Evolutionary conservation across 768 basidiomycete genomes (phyloP).

Genomic region (Boletus rex-veris): DNA sequence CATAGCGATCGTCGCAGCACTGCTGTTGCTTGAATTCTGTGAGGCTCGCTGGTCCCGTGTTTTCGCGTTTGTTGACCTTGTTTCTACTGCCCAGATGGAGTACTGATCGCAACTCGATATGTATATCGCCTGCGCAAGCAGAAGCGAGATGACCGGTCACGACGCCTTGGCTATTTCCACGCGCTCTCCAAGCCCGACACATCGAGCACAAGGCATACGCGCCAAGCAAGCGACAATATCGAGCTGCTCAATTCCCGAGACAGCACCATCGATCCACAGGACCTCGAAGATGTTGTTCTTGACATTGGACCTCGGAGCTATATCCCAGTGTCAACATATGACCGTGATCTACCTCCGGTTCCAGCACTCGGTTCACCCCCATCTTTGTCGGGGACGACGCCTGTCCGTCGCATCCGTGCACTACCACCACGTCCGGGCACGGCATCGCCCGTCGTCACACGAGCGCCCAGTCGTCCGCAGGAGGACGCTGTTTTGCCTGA

Average conservation of each 20-base stretch:
- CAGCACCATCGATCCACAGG: constrained; percentile 7
- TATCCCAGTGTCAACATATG: constrained; percentile 13
- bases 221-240: constrained; percentile 27
- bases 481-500: not conserved
- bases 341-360: constrained; percentile 12
- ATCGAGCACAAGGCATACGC: constrained; percentile 12
- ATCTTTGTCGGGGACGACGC: constrained; percentile 10
- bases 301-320: constrained; percentile 22
- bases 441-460: not conserved
- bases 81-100: constrained; percentile 41
- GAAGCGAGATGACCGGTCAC: constrained; percentile 41
- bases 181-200: constrained; percentile 20
- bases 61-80: not conserved
- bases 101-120: constrained; percentile 51
- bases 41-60: constrained; percentile 24
- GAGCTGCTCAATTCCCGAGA: constrained; percentile 24
- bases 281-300: constrained; percentile 16
- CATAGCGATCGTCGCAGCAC: constrained; percentile 39
- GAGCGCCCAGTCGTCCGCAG: not conserved
- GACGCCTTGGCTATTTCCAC: constrained; percentile 32
- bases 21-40: constrained; percentile 59
- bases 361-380: constrained; percentile 1
- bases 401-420: constrained; percentile 24
- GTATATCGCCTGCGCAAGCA: constrained; percentile 49
- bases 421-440: constrained; percentile 28